Evolutionary conservation across 164 flowering plant genomes (phyloP).

Genomic region (Cinnamomum chago): DNA sequence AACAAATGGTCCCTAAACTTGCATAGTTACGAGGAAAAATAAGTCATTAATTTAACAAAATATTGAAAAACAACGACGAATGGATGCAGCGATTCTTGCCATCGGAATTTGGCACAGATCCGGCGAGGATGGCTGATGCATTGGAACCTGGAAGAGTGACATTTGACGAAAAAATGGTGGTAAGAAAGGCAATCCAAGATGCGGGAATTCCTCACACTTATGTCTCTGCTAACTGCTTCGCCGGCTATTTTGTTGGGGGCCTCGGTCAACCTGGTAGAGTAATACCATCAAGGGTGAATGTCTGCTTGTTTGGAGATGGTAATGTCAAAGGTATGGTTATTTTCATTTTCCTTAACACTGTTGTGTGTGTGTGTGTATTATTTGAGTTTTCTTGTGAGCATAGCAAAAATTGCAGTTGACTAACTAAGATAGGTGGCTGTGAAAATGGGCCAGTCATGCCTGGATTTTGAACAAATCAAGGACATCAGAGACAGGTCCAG

Average conservation of each 20-base stretch:
- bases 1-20: no score
- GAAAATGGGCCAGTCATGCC: no score
- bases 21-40: no score
- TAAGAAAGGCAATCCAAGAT: constrained; percentile 23
- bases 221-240: constrained; percentile 26
- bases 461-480: no score
- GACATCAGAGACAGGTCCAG: no score
- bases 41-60: no score
- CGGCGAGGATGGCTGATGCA: constrained; percentile 20
- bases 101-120: constrained; percentile 23
- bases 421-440: no score
- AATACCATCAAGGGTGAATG: constrained; percentile 11
- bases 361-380: no score
- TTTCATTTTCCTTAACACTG: no score
- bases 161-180: constrained; percentile 26
- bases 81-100: constrained; percentile 22
- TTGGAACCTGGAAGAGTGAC: constrained; percentile 22
- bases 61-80: not conserved
- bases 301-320: constrained; percentile 16
- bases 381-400: no score
- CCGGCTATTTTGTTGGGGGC: constrained; percentile 19
- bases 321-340: constrained; percentile 12
- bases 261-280: constrained; percentile 12
- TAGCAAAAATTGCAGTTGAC: no score
- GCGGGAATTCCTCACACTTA: constrained; percentile 23